Conservation (phyloP, 306 rosid genomes). For the Psophocarpus tetragonolobus region DNA sequence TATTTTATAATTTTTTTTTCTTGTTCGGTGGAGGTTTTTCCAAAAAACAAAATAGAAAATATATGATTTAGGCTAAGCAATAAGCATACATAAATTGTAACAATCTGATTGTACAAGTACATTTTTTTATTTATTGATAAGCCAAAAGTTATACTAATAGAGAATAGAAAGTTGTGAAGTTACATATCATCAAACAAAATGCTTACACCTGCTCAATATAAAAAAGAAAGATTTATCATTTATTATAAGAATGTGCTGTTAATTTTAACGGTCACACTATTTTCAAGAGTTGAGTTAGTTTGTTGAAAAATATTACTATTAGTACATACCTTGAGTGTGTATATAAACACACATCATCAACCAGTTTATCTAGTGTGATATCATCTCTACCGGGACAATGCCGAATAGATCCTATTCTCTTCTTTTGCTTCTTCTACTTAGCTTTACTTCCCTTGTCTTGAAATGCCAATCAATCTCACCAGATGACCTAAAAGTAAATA, state of each 20-base stretch:
- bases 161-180: no score
- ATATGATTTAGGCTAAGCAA: neutral
- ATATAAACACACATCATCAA: neutral
- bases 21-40: neutral
- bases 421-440: slow-evolving; percentile 27
- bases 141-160: no score
- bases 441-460: slow-evolving; percentile 14
- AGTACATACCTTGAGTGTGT: neutral
- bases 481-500: slow-evolving; percentile 16
- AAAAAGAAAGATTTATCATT: no score
- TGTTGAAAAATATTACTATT: no score
- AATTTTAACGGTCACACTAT: no score
- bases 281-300: no score
- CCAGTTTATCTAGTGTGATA: neutral
- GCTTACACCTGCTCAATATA: no score
- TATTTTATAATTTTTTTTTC: no score
- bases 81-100: neutral
- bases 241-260: no score
- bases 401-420: neutral
- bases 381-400: neutral
- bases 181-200: no score
- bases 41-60: neutral
- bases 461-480: slow-evolving; percentile 25
- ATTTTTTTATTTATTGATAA: no score
- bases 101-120: neutral